Conservation (phyloP, 495 filamentous ascomycete genomes). For the Neurospora sp. region DNA sequence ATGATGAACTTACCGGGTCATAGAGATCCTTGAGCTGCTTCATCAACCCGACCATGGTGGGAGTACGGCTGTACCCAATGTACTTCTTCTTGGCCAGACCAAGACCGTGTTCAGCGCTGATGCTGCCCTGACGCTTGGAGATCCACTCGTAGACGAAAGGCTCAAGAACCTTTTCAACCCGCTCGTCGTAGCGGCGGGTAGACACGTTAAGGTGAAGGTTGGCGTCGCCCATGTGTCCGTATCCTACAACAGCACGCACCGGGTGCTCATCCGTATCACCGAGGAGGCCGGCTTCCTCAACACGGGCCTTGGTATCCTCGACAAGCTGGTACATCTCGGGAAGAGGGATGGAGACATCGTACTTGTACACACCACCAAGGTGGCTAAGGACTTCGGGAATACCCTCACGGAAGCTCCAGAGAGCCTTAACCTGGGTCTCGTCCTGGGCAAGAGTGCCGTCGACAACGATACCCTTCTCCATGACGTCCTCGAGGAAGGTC, state of each 20-base stretch:
- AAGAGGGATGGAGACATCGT: constrained; percentile 91
- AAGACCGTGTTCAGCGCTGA: constrained; percentile 92
- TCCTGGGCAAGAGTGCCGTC: constrained; percentile 89
- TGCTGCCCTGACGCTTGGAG: constrained; percentile 70
- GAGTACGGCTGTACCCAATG: constrained; percentile 83
- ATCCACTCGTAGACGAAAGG: constrained; percentile 99
- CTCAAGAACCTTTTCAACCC: constrained; percentile 82
- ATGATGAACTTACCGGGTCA: constrained; percentile 63
- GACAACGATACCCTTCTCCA: constrained; percentile 70
- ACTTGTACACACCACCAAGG: constrained; percentile 95
- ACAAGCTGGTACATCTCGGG: constrained; percentile 81
- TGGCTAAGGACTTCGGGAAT: constrained; percentile 82
- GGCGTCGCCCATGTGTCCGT: constrained; percentile 94
- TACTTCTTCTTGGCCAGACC: constrained; percentile 91
- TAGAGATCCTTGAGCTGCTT: constrained; percentile 84
- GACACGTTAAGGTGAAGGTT: constrained; percentile 90
- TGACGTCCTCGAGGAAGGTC: constrained; percentile 78
- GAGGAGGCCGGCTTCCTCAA: constrained; percentile 64
- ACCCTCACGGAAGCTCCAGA: constrained; percentile 92
- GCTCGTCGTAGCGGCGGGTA: constrained; percentile 70
- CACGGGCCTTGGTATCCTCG: constrained; percentile 62
- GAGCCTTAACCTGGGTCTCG: constrained; percentile 72
- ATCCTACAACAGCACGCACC: constrained; percentile 84
- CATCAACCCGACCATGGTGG: constrained; percentile 82
- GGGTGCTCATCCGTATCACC: constrained; percentile 69